A percentile compares a stretch with the other conserved stretches of the same genome.
These are phyloP conservation scores for Violaceomyces palustris DNA, from an alignment of 1,284 basidiomycete genomes.

Conservation along the genomic window DNA sequence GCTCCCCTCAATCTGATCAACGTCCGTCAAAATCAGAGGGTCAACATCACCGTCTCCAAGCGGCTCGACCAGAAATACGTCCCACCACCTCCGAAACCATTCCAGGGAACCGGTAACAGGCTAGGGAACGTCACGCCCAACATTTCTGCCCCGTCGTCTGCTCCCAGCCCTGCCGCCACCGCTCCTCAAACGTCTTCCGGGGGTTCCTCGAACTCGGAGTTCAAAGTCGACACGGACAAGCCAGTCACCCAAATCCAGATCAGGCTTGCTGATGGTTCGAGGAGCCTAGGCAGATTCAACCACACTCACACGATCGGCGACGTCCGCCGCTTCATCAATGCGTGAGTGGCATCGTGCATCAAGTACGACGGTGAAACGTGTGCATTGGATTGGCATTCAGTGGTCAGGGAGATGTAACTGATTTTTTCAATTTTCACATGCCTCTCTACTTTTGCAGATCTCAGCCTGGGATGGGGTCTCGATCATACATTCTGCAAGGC, in stretches of 20 bases:
- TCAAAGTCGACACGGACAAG: conserved; percentile 73
- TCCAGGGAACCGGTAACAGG: conserved; percentile 74
- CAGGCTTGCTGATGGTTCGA: conserved; percentile 78
- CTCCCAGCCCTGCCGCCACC: not conserved
- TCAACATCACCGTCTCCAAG: conserved; percentile 76
- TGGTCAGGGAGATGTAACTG: no score
- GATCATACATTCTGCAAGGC: conserved; percentile 38
- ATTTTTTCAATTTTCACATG: no score
- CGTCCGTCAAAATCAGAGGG: conserved; percentile 72
- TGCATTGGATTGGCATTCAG: no score
- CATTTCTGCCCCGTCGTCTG: conserved; percentile 4
- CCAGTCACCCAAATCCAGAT: conserved; percentile 90
- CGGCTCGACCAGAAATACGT: conserved; percentile 72
- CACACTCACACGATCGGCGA: conserved; percentile 83
- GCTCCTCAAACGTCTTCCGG: no score
- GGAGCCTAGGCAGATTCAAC: conserved; percentile 84
- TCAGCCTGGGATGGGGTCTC: conserved; percentile 39
- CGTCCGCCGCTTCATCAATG: conserved; percentile 79
- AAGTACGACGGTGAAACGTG: no score
- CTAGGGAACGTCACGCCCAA: conserved; percentile 60
- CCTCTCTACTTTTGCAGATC: conserved; percentile 11
- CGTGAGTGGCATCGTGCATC: conserved; percentile 62
- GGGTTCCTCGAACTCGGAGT: conserved; percentile 9
- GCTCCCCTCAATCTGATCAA: conserved; percentile 74
- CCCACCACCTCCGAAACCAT: conserved; percentile 59